phyloP scores from a whole-genome alignment of 768 basidiomycete species.

The Collybiopsis luxurians region DNA sequence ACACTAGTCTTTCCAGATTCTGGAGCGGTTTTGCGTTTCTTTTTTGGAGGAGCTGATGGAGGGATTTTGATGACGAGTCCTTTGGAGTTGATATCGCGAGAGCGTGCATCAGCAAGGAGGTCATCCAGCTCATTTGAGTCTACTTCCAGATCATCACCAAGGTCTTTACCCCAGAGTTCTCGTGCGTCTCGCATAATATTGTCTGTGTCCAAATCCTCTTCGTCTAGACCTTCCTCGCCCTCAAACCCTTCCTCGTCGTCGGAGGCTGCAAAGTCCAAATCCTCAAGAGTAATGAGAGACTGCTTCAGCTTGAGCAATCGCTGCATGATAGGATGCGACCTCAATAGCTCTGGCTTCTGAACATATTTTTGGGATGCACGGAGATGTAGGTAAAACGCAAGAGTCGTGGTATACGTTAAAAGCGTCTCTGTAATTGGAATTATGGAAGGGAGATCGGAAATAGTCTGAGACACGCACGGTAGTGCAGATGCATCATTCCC shows the following conservation, averaged over 20 bases:
- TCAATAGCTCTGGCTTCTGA: conserved; percentile 58
- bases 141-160: conserved; percentile 17
- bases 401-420: conserved; percentile 83
- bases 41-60: conserved; percentile 42
- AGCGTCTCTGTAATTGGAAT: conserved; percentile 65
- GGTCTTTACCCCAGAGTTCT: conserved; percentile 39
- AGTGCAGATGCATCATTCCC: conserved; percentile 81
- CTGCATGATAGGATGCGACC: conserved; percentile 66
- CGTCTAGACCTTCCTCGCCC: conserved; percentile 20
- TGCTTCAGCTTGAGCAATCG: conserved; percentile 84
- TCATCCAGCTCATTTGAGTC: conserved; percentile 51
- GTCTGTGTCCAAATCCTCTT: conserved; percentile 16
- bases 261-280: conserved; percentile 66
- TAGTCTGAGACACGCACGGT: conserved; percentile 59
- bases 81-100: conserved; percentile 5
- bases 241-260: conserved; percentile 44
- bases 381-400: conserved; percentile 93
- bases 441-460: background rate
- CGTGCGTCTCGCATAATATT: conserved; percentile 40
- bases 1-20: conserved; percentile 15
- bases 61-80: conserved; percentile 8
- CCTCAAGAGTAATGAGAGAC: conserved; percentile 77
- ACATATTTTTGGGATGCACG: conserved; percentile 66
- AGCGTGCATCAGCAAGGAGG: conserved; percentile 50
- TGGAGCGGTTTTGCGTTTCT: conserved; percentile 51